Evolutionary conservation across 257 asterid species (phyloP).

Genomic region (Mentha longifolia): DNA sequence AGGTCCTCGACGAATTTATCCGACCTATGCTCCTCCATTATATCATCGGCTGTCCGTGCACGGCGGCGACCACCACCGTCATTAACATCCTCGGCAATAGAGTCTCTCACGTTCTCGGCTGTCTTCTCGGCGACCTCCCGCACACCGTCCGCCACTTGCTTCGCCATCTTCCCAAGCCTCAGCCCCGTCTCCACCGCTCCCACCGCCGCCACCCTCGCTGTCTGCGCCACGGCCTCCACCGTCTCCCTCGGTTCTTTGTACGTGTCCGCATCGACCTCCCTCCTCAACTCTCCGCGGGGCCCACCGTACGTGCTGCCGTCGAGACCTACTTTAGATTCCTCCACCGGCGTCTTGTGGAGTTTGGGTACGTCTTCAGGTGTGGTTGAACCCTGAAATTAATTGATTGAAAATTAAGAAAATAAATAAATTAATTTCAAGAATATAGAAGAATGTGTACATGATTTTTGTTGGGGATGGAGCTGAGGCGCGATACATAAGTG

Average conservation of each 20-base stretch:
- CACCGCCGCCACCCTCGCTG: neutral
- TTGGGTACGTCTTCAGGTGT: neutral
- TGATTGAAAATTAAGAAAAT: too few relatives aligned
- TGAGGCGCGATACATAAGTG: too few relatives aligned
- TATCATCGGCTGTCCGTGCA: neutral
- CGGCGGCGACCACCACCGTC: neutral
- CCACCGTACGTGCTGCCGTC: too few relatives aligned
- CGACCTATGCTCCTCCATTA: neutral
- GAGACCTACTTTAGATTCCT: neutral
- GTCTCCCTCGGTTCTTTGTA: neutral
- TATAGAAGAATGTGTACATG: too few relatives aligned
- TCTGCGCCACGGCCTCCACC: neutral
- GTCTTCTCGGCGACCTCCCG: too few relatives aligned
- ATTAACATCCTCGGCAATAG: slow-evolving; percentile 24
- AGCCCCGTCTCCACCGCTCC: slow-evolving; percentile 43
- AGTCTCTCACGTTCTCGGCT: slow-evolving; percentile 40
- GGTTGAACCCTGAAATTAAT: neutral
- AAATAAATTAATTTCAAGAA: too few relatives aligned
- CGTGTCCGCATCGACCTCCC: neutral
- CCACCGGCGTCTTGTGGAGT: neutral
- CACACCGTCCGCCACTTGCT: too few relatives aligned
- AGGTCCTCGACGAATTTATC: slow-evolving; percentile 32
- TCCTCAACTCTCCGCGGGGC: neutral
- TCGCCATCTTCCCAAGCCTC: too few relatives aligned
- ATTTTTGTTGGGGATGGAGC: too few relatives aligned